A percentile compares a stretch with the other conserved stretches of the same genome.
Evolutionary conservation across 306 rosid species (phyloP).

Genomic region (Neltuma alba): DNA sequence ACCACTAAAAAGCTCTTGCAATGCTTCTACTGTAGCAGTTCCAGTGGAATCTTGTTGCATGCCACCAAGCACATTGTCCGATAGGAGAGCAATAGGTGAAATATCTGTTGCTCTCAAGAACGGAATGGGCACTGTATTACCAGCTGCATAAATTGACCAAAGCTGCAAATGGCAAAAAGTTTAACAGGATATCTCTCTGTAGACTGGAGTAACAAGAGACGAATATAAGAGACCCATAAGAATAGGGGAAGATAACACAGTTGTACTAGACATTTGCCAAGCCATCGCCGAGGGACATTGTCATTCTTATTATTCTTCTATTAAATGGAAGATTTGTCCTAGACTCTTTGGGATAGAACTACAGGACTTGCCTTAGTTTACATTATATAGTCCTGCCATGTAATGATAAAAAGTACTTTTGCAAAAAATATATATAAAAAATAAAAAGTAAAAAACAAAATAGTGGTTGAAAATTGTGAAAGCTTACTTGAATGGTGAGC

Average conservation of each 20-base stretch:
- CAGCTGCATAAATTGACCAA: slow-evolving; percentile 98
- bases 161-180: slow-evolving; percentile 60
- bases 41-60: slow-evolving; percentile 58
- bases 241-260: not conserved
- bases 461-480: not conserved
- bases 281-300: not conserved
- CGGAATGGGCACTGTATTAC: slow-evolving; percentile 95
- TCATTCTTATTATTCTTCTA: not conserved
- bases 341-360: not conserved
- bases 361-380: not conserved
- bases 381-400: not conserved
- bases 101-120: slow-evolving; percentile 97
- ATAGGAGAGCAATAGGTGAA: slow-evolving; percentile 96
- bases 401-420: not conserved
- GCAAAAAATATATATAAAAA: no score
- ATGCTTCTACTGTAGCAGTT: slow-evolving; percentile 69
- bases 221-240: not conserved
- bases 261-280: slow-evolving; percentile 16
- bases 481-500: slow-evolving; percentile 1
- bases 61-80: slow-evolving; percentile 87
- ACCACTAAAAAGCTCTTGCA: slow-evolving; percentile 94
- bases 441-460: not conserved
- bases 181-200: slow-evolving; percentile 14
- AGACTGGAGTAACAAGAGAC: slow-evolving; percentile 6
- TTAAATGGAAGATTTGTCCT: not conserved